Base-by-base conservation (phyloP, 148 eudicot genomes). In the Spergularia bocconei region DNA sequence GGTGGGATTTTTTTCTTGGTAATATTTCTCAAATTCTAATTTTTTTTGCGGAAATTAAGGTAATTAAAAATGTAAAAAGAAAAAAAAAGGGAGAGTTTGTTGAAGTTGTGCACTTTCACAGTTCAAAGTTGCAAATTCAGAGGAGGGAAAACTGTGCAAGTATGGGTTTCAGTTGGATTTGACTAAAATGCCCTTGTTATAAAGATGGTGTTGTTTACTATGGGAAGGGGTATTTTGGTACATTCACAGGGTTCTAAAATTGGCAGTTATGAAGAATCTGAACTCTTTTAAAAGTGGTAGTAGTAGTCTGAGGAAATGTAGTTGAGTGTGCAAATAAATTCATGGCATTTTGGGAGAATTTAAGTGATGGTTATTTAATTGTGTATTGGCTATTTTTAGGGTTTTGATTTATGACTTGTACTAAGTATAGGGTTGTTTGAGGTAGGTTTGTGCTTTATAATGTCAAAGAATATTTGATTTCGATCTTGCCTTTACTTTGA, bases 171-270 rank as follows among this genome's bases (percentile, higher is more conserved):
- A 2, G 10, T 36, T 0, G 8, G 21, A 51, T 16, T 59, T 74
- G 67, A 74, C 82, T 3, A 67, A 3, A 67, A 52, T 67, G 13
- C 63, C 82, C 82, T 52, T 79, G 4, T 29, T 4, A 1, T 0
- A 9, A 41, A 17, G 14, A 44, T 44, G 41, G n/a, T 7, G 5
- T 16, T 33, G n/a, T 1, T 69, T 13, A 20, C 1, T 5, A 4
- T 36, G 17, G 54, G 17, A 36, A 71, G 41, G 75, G 75, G 54
- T 58, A 41, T 9, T 72, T 70, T 72, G 19, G 75, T 38, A 62
- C 9, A 0, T 73, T 73, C 12, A 17, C 8, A 16, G 59, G 19
- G 56, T 48, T 48, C 13, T 25, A 53, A 29, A 23, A 15, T 73
- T 48, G 69, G 66, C 20, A 58, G 65, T 66, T 66, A n/a, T 1